Evolutionary conservation across 345 rosid genomes (phyloP).

Genomic region (Lumnitzera racemosa): DNA sequence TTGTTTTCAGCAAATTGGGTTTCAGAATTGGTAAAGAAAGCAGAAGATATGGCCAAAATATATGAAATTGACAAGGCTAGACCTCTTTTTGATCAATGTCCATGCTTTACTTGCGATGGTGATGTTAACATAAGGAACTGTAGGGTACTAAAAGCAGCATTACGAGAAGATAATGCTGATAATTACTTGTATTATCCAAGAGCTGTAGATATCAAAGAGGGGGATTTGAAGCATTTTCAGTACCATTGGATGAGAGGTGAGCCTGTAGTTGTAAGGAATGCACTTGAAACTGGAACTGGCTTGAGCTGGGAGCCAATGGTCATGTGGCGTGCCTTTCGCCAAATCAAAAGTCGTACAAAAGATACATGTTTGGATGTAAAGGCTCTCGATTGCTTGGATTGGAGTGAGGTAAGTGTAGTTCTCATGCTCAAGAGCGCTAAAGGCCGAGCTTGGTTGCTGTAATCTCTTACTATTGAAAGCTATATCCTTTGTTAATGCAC

Average conservation of each 20-base stretch:
- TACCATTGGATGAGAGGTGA: constrained; percentile 55
- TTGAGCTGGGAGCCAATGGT: constrained; percentile 69
- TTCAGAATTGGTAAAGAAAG: constrained; percentile 27
- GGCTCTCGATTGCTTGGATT: constrained; percentile 37
- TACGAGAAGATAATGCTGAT: constrained; percentile 32
- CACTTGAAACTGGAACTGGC: constrained; percentile 41
- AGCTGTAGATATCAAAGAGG: constrained; percentile 24
- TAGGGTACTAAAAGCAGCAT: constrained; percentile 30
- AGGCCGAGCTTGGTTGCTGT: too few species aligned
- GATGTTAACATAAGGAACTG: constrained; percentile 1
- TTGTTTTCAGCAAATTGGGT: constrained; percentile 22
- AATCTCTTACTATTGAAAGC: too few species aligned
- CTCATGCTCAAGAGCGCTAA: background rate
- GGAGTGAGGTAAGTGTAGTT: constrained; percentile 26
- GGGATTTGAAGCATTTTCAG: constrained; percentile 49
- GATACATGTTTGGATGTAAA: constrained; percentile 16
- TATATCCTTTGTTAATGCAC: too few species aligned
- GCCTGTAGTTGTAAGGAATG: constrained; percentile 51
- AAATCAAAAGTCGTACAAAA: constrained; percentile 23
- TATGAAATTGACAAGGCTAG: constrained; percentile 1
- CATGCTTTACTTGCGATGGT: constrained; percentile 22
- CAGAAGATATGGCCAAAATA: constrained; percentile 19
- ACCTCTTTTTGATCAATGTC: constrained; percentile 15
- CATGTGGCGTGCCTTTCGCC: constrained; percentile 65
- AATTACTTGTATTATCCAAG: constrained; percentile 40